Percentiles rank a stretch among this genome's conserved stretches.
These are phyloP conservation scores for Arxiozyma heterogenica DNA, from an alignment of 1,139 yeast genomes.

Conservation along the genomic window DNA sequence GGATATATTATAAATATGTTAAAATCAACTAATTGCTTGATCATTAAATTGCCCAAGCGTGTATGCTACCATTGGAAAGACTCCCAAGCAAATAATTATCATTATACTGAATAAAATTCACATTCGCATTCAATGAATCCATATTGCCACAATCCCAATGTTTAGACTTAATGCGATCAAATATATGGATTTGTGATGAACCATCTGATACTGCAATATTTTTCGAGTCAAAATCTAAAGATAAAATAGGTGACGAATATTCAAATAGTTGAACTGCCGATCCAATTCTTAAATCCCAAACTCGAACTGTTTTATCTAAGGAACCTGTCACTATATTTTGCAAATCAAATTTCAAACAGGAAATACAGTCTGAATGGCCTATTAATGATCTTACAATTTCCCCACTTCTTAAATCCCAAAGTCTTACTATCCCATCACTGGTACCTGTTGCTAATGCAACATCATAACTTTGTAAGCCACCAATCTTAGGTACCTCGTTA, in stretches of 20 bases:
- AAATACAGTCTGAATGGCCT: slow-evolving; percentile 66
- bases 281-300: slow-evolving; percentile 70
- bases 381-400: slow-evolving; percentile 54
- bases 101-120: slow-evolving; percentile 38
- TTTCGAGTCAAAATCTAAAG: slow-evolving; percentile 47
- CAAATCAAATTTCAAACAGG: slow-evolving; percentile 61
- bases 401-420: slow-evolving; percentile 70
- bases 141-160: slow-evolving; percentile 45
- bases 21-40: no score
- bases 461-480: slow-evolving; percentile 43
- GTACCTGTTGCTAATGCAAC: slow-evolving; percentile 73
- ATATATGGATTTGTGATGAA: slow-evolving; percentile 38
- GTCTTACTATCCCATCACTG: slow-evolving; percentile 61
- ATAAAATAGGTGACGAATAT: slow-evolving; percentile 43
- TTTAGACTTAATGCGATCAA: slow-evolving; percentile 43
- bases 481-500: slow-evolving; percentile 16
- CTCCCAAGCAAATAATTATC: slow-evolving; percentile 61
- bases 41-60: slow-evolving; percentile 44
- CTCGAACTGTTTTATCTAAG: slow-evolving; percentile 52
- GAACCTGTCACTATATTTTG: slow-evolving; percentile 56
- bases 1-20: no score
- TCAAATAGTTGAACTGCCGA: slow-evolving; percentile 51
- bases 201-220: slow-evolving; percentile 45
- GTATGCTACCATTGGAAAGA: slow-evolving; percentile 45
- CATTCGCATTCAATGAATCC: slow-evolving; percentile 31